phyloP scores from a whole-genome alignment of 805 yeast species.

The Lipomyces mesembrius region DNA sequence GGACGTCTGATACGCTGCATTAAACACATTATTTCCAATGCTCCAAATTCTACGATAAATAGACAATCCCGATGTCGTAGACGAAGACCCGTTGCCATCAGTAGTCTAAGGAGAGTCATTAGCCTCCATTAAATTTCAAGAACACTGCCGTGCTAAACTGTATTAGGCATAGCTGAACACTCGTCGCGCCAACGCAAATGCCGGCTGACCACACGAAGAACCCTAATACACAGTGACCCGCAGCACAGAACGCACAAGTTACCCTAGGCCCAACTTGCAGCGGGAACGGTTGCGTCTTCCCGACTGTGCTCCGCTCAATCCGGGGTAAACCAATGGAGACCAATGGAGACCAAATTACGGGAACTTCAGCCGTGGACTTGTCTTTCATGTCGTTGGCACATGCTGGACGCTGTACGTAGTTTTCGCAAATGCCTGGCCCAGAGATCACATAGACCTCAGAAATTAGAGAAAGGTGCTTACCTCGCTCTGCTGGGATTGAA shows the following conservation, averaged over 20 bases:
- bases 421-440: not conserved
- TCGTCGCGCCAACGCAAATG: not conserved
- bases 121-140: not conserved
- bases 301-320: not conserved
- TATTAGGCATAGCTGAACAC: not conserved
- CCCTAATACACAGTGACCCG: not conserved
- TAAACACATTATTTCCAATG: slow-evolving; percentile 6
- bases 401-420: too few species aligned
- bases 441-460: not conserved
- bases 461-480: not conserved
- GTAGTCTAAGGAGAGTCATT: not conserved
- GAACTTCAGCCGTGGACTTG: too few species aligned
- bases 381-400: too few species aligned
- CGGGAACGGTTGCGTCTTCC: not conserved
- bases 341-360: too few species aligned
- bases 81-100: not conserved
- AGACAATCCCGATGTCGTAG: not conserved
- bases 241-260: too few species aligned
- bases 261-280: not conserved
- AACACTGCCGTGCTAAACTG: not conserved
- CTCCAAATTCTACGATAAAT: slow-evolving; percentile 7
- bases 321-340: not conserved
- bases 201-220: not conserved
- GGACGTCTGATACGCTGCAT: slow-evolving; percentile 9
- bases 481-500: not conserved